Base-by-base conservation (phyloP, 1,284 basidiomycete genomes). In the Cerrena zonata region DNA sequence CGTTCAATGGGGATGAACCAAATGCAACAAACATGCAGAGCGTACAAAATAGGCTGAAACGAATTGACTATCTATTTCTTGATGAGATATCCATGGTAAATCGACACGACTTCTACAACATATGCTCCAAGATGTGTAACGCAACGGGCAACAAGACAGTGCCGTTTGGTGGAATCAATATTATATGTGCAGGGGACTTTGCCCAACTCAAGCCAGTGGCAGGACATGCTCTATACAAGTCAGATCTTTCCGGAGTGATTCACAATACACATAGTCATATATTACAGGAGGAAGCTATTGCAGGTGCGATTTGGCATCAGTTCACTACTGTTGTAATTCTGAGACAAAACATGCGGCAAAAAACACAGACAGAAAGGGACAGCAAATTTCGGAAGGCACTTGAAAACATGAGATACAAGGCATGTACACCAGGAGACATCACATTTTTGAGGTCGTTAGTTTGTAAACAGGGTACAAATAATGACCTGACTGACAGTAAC, bases 21-120 rank as follows among this genome's bases (percentile, higher is more conserved):
- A 34, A 25, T n/a, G n/a, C n/a, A n/a, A n/a, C n/a, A 27, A 45
- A 45, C 4, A 7, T 48, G 21, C 30, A 21, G 18, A 48, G 26
- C 15, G 47, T 63, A 25, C 30, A 47, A n/a, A 55, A 48, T 11
- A 24, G 56, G 21, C 42, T 67, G 4, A 44, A 53, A 34, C 56
- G 64, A 22, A 64, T 72, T 1, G 56, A 65, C 2, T 70, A 69
- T 50, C 55, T 72, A 5, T 69, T 72, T 43, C 18, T 56, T 12
- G 52, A 56, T 45, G 54, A 56, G 26, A 25, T 56, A 0, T 56
- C 54, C 1, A 56, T 56, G 54, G 21, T 51, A 2, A 18, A 30
- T 21, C 49, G 49, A 24, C 21, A 21, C 7, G 42, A n/a, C 12
- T 15, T 51, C 3, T 53, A 53, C 39, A 38, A 30, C 7, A 55